phyloP scores from a whole-genome alignment of 2,329 filamentous ascomycete genomes.

The Lasiodiplodia sp. region DNA sequence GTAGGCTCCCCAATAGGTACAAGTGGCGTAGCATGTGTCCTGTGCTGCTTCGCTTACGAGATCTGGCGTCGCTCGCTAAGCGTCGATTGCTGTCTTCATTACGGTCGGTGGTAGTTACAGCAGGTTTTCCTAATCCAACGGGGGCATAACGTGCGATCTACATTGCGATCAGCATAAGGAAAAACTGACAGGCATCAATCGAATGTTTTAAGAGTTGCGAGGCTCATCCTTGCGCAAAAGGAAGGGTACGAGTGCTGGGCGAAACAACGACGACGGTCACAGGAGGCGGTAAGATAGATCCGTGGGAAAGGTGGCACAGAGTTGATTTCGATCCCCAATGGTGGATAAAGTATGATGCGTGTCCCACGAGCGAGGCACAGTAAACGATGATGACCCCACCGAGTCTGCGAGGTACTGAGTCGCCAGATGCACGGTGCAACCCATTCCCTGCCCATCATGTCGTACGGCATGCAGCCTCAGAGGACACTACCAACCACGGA shows the following conservation, averaged over 20 bases:
- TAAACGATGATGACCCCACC: background rate
- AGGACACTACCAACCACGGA: constrained; percentile 2
- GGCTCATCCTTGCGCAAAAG: background rate
- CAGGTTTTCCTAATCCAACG: background rate
- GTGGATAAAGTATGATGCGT: background rate
- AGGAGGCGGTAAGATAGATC: background rate
- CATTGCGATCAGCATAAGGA: background rate
- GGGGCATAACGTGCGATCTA: background rate
- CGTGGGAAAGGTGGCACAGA: background rate
- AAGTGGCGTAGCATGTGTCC: background rate
- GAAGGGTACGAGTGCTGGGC: background rate
- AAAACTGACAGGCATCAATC: background rate
- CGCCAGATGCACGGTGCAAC: constrained; percentile 20
- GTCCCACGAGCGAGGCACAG: background rate
- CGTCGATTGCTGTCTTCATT: background rate
- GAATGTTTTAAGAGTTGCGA: background rate
- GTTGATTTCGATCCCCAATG: background rate
- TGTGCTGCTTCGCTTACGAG: background rate
- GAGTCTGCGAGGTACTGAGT: background rate
- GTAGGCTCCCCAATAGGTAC: background rate
- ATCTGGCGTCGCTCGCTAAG: background rate
- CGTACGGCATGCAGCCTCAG: constrained; percentile 17
- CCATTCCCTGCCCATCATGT: background rate
- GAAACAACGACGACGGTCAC: background rate
- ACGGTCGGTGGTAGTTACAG: background rate